A percentile compares a stretch with the other conserved stretches of the same genome.
phyloP scores from a whole-genome alignment of 208 protist species.

The Balamuthia mandrillaris region DNA sequence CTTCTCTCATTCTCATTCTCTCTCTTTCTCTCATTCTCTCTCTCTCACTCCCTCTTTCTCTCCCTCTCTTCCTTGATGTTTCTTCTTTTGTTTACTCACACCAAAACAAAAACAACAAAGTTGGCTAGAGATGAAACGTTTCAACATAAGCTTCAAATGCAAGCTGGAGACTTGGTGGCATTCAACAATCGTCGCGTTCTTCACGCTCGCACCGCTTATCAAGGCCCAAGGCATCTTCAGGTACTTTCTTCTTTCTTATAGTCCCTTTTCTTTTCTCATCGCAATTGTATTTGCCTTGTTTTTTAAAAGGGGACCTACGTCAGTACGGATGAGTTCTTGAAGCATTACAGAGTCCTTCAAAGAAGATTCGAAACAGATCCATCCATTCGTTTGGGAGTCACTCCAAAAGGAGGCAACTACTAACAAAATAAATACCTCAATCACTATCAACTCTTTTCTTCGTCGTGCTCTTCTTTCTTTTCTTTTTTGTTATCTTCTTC shows the following conservation, averaged over 20 bases:
- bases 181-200: conserved; percentile 47
- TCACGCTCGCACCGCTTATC: conserved; percentile 16
- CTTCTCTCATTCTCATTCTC: neutral
- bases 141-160: neutral
- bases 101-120: neutral
- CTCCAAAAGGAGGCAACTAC: neutral
- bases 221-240: conserved; percentile 33
- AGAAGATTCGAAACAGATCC: neutral
- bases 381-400: neutral
- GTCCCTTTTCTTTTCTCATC: neutral
- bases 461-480: neutral
- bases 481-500: no score
- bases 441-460: neutral
- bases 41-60: no score
- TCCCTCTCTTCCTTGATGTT: no score
- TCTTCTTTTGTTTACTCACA: no score
- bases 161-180: neutral
- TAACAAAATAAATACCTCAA: neutral
- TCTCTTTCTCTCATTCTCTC: no score
- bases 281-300: neutral
- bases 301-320: conserved; percentile 13
- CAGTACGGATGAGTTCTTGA: conserved; percentile 29
- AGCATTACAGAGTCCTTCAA: conserved; percentile 18
- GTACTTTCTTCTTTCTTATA: neutral
- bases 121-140: no score